Base-by-base conservation (phyloP, 176 grass and related monocot genomes). In the Dendrocalamus sinicus region DNA sequence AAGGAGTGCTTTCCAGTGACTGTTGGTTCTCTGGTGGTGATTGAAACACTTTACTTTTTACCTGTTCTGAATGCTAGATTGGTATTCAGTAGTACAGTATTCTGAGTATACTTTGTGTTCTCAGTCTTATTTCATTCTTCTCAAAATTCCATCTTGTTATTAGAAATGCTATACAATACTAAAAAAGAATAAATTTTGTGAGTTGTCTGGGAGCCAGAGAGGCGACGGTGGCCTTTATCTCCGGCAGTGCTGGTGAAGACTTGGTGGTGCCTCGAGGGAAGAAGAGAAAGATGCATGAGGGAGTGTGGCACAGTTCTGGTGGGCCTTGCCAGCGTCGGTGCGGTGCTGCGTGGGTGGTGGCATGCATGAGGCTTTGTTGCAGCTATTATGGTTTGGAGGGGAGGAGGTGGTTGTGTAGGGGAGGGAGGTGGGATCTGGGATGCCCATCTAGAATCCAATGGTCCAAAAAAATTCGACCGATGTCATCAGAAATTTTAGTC, bases 11-110 rank as follows among this genome's bases (percentile, higher is more conserved):
- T 85, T 86, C 43, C 32, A 59, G 47, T 70, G 63, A 46, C 19
- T 54, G n/a, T 77, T 67, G 11, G 4, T 82, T 86, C 22, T 79
- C 37, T 86, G 73, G 53, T 86, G 20, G 67, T 74, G 67, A 37
- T 86, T 75, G 44, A 77, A 55, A 41, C 35, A 76, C 75, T 51
- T 63, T 30, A 76, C 28, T 19, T 84, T 47, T 73, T 16, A 48
- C 3, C 44, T 76, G 46, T 72, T 77, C 37, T 87, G 72, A 48
- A 83, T 91, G 26, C 67, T 40, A 72, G 51, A 85, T 83, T 26
- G 45, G 54, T 47, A 47, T 80, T 50, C 17, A 67, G 40, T 59
- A 50, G 13, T 48, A 37, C 35, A 57, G 16, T 70, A 11, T 60
- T 22, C 40, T 35, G 59, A 74, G 19, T 64, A 72, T 70, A 76